These are phyloP conservation scores for Pichia manshurica DNA, from an alignment of 805 yeast species.

Conservation along the genomic window DNA sequence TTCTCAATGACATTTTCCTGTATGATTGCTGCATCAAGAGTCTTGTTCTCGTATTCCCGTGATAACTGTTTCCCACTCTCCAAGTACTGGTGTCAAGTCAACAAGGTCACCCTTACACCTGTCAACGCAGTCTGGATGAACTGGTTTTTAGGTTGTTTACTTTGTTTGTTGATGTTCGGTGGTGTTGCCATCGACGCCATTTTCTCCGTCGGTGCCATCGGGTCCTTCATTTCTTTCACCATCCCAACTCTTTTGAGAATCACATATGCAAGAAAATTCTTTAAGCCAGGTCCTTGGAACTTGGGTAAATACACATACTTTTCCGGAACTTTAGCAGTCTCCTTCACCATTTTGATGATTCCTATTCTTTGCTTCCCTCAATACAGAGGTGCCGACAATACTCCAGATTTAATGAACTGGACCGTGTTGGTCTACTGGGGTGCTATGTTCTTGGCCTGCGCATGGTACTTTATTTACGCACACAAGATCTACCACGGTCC, in stretches of 20 bases:
- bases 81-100: conserved; percentile 42
- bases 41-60: conserved; percentile 61
- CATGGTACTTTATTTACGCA: conserved; percentile 49
- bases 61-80: conserved; percentile 64
- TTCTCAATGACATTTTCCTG: conserved; percentile 53
- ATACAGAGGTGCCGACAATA: conserved; percentile 34
- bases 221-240: conserved; percentile 62
- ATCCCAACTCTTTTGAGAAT: conserved; percentile 56
- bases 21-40: conserved; percentile 62
- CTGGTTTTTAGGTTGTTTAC: conserved; percentile 47
- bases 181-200: conserved; percentile 63
- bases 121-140: conserved; percentile 60
- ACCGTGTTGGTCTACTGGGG: conserved; percentile 58
- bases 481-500: conserved; percentile 60
- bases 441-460: conserved; percentile 45
- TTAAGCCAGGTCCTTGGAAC: conserved; percentile 63
- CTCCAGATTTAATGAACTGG: conserved; percentile 53
- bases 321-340: conserved; percentile 42
- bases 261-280: conserved; percentile 46
- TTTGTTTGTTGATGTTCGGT: conserved; percentile 57
- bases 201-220: conserved; percentile 68
- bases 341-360: conserved; percentile 49
- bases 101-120: conserved; percentile 52
- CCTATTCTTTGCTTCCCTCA: conserved; percentile 58
- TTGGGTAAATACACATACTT: conserved; percentile 49